phyloP scores from a whole-genome alignment of 2,329 filamentous ascomycete genomes.

The Fusarium sp. region DNA sequence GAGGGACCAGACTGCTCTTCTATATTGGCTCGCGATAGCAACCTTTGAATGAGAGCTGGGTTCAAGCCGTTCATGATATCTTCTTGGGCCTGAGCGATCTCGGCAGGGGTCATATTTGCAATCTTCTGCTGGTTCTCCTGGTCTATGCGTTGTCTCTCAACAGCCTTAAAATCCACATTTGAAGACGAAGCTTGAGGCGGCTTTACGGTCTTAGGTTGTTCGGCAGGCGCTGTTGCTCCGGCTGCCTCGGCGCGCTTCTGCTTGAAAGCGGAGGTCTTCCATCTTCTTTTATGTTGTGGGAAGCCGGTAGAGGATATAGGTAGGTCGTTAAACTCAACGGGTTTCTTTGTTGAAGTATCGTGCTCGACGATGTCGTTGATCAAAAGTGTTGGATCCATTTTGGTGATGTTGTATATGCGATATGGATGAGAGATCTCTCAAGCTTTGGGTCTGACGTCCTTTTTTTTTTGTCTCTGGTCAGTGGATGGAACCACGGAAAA shows the following conservation, averaged over 20 bases:
- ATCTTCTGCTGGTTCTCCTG: conserved; percentile 82
- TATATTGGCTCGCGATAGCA: conserved; percentile 81
- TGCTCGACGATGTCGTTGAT: conserved; percentile 86
- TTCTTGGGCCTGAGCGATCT: conserved; percentile 82
- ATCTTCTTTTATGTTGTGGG: conserved; percentile 86
- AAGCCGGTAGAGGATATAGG: conserved; percentile 73
- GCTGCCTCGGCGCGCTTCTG: conserved; percentile 56
- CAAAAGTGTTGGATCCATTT: conserved; percentile 63
- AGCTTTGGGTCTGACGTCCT: conserved; percentile 36
- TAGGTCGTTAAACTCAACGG: conserved; percentile 68
- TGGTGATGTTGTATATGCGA: conserved; percentile 9
- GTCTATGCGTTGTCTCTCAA: conserved; percentile 80
- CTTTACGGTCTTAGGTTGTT: background rate
- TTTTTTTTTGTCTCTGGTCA: conserved; percentile 23
- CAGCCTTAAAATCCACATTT: conserved; percentile 52
- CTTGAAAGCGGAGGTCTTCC: conserved; percentile 81
- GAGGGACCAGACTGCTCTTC: conserved; percentile 66
- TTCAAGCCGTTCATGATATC: conserved; percentile 85
- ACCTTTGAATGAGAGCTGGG: conserved; percentile 78
- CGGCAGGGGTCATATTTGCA: conserved; percentile 80
- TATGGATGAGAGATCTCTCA: background rate
- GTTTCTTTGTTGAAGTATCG: conserved; percentile 66
- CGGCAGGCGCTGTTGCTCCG: conserved; percentile 3
- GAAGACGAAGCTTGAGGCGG: background rate
- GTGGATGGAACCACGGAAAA: conserved; percentile 36